Evolutionary conservation across 345 rosid genomes (phyloP), one percentile per base, ranked within the genome.

Genomic region (Rhodamnia rubescens): DNA sequence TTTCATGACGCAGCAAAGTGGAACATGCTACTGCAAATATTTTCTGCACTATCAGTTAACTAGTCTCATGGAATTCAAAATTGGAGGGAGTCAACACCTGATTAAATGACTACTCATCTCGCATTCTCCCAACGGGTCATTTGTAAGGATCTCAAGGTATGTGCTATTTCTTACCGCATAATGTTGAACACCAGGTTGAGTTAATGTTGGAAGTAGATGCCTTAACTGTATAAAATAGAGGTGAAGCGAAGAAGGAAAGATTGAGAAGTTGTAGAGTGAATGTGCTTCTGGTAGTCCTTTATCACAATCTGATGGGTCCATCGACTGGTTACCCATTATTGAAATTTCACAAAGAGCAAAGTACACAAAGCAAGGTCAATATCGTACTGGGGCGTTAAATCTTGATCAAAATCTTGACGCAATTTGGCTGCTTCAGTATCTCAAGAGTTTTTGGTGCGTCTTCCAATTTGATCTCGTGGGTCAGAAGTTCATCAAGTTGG

Each of bases 401-500:
- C 87, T 87, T 88, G 86, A 92, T 86, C 20, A 88, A 64, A 85
- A 91, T 74, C 86, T 90, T 92, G 27, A 89, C 86, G 74, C 92
- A 91, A 40, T 91, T 90, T 14, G 87, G 89, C 74, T 86, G 87
- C 85, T 89, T 64, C 82, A 88, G 16, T 55, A 91, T 7, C 80
- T 88, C 88, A 84, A 91, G 84, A 53, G 91, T 94, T 51, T 91
- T 87, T 86, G 85, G 85, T 22, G 91, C 91, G 8, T 95, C 94
- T 74, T 87, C 85, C 86, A 93, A 86, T 69, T 86, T 55, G 64
- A 95, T 85, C 75, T 93, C 89, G 83, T 91, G 95, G 42, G 92
- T 90, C 86, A 90, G 86, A 81, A 94, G 92, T 74, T 91, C 88
- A 59, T 95, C 93, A 6, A 94, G 89, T 53, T 89, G 89, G 84